These are phyloP conservation scores for Striga asiatica DNA, from an alignment of 257 asterid genomes.

Conservation along the genomic window DNA sequence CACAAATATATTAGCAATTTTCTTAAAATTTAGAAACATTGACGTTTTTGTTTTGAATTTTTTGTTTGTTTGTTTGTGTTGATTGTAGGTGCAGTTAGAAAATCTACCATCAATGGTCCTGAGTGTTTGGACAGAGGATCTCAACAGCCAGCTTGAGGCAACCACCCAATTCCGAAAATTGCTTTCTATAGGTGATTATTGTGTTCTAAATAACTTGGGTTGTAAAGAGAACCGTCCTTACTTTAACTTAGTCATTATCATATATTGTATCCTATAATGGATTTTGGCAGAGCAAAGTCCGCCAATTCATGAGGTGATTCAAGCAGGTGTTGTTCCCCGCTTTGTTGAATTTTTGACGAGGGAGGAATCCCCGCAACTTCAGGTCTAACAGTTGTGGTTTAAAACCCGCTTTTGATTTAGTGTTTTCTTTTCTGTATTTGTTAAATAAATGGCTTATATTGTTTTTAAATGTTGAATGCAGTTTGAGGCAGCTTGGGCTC, in stretches of 20 bases:
- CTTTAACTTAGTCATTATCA: neutral
- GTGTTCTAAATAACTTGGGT: neutral
- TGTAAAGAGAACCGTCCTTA: neutral
- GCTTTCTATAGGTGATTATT: constrained; percentile 58
- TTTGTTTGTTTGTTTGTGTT: neutral
- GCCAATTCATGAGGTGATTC: constrained; percentile 77
- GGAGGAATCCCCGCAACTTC: constrained; percentile 82
- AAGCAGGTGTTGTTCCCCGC: constrained; percentile 82
- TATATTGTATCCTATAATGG: neutral
- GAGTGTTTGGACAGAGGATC: constrained; percentile 57
- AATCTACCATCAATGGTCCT: constrained; percentile 61
- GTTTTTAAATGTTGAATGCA: constrained; percentile 5
- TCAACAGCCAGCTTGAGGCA: constrained; percentile 51
- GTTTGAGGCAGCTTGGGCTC: constrained; percentile 99
- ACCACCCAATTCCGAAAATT: constrained; percentile 69
- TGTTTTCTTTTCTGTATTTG: neutral
- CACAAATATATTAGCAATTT: neutral
- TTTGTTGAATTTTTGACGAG: constrained; percentile 65
- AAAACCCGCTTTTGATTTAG: neutral
- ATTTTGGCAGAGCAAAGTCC: constrained; percentile 62
- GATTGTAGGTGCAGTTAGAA: constrained; percentile 44
- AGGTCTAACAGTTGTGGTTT: constrained; percentile 27
- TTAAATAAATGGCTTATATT: neutral
- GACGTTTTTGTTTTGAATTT: neutral
- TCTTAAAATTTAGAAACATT: neutral